Conservation (phyloP, 139 green algal species). For the Chlamydomonas asymmetrica region DNA sequence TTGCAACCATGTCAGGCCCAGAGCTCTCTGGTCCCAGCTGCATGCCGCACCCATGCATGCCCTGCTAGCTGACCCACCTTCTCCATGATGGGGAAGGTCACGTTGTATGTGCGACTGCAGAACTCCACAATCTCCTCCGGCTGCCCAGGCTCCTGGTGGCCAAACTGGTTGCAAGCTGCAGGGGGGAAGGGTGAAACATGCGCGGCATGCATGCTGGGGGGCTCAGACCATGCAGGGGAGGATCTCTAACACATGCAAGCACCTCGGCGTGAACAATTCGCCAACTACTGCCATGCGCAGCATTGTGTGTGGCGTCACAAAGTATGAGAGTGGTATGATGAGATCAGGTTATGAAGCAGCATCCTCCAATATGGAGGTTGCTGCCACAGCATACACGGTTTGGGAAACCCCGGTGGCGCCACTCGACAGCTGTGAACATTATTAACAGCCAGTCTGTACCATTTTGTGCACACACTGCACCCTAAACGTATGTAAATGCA, state of each 20-base stretch:
- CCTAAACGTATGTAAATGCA: neutral
- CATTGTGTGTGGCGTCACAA: neutral
- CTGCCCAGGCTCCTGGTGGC: conserved; percentile 75
- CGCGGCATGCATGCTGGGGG: neutral
- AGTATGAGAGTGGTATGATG: neutral
- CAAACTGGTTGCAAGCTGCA: conserved; percentile 76
- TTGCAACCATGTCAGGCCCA: too few species aligned
- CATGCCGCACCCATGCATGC: too few species aligned
- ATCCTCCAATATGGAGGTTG: neutral
- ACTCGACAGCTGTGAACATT: neutral
- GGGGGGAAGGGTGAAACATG: neutral
- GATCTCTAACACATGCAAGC: too few species aligned
- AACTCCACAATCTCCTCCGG: conserved; percentile 63
- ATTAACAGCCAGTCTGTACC: too few species aligned
- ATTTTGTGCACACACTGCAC: too few species aligned
- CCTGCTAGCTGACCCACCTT: too few species aligned
- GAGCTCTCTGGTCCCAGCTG: too few species aligned
- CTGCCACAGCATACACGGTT: neutral
- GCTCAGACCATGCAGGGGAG: neutral
- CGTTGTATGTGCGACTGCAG: conserved; percentile 36
- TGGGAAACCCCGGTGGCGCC: neutral
- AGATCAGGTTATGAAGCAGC: neutral
- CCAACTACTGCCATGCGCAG: neutral
- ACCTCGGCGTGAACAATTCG: neutral
- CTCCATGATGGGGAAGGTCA: conserved; percentile 61